These are phyloP conservation scores for Didymella glomerata DNA, from an alignment of 2,329 filamentous ascomycete genomes.

Conservation along the genomic window DNA sequence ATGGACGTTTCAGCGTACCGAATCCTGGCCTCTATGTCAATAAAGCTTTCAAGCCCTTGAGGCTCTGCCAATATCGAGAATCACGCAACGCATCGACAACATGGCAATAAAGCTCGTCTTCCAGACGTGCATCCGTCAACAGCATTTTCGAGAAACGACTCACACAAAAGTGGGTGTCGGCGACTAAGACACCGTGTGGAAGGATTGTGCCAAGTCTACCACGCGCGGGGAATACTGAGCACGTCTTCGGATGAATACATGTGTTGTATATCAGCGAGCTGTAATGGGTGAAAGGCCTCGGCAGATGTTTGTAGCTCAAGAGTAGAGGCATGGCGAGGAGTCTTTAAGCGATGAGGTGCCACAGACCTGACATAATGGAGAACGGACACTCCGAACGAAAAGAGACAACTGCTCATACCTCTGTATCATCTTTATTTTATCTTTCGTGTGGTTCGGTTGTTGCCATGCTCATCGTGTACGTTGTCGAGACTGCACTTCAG, in stretches of 20 bases:
- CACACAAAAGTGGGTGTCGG: not conserved
- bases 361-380: constrained; percentile 9
- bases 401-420: not conserved
- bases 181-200: not conserved
- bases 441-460: not conserved
- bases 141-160: constrained; percentile 3
- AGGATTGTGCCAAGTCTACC: not conserved
- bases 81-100: not conserved
- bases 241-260: not conserved
- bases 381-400: not conserved
- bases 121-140: not conserved
- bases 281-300: not conserved
- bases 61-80: not conserved
- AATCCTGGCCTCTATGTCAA: not conserved
- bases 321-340: constrained; percentile 2
- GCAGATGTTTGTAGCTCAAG: not conserved
- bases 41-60: not conserved
- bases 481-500: not conserved
- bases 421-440: not conserved
- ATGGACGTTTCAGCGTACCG: not conserved
- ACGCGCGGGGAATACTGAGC: not conserved
- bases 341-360: constrained; percentile 11
- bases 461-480: not conserved
- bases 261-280: not conserved
- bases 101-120: not conserved